Base-by-base conservation (phyloP, 768 basidiomycete genomes). In the Tulasnella calospora region DNA sequence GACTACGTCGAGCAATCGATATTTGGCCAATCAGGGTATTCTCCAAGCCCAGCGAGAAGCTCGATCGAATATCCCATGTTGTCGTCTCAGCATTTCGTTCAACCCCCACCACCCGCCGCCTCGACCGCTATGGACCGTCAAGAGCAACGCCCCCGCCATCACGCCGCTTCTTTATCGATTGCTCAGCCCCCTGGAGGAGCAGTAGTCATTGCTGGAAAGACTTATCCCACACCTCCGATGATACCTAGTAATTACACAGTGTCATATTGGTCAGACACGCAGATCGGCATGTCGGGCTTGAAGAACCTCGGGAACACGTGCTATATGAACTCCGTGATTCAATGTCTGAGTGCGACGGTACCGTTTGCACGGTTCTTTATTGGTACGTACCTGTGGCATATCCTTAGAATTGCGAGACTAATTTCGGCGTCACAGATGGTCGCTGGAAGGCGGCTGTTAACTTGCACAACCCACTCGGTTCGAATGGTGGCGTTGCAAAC, bases 271-370 rank as follows among this genome's bases (percentile, higher is more conserved):
- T 84, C 88, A 19, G 94, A 96, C 83, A 86, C 90, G 55, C 89
- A 92, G 79, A 90, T 96, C 76, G 92, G 92, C 33, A 90, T 90
- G 27, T 90, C 91, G 0, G 97, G 97, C 4, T 84, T 99, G 83
- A 96, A 96, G 89, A 99, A 99, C 83, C 83, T 99, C 79, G 92
- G 93, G 23, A 99, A 98, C 83, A 99, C 98, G 10, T 99, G 98
- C 84, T 99, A 99, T 83, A 99, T 99, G 95, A 99, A 99, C 83
- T 94, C 98, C 40, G 96, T 95, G 8, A 90, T 99, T 21, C 98
- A 99, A 84, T 99, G 98, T 84, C 86, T 99, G 83, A 95, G 92
- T 83, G 96, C 96, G 0, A 98, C 97, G 0, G 90, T 93, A 9
- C 97, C 97, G 0, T 97, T 99, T 84, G 90, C 96, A 40, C 88